A percentile compares a stretch with the other conserved stretches of the same genome.
These are phyloP conservation scores for Trebouxia sp. DNA, from an alignment of 139 green algal genomes.

Conservation along the genomic window DNA sequence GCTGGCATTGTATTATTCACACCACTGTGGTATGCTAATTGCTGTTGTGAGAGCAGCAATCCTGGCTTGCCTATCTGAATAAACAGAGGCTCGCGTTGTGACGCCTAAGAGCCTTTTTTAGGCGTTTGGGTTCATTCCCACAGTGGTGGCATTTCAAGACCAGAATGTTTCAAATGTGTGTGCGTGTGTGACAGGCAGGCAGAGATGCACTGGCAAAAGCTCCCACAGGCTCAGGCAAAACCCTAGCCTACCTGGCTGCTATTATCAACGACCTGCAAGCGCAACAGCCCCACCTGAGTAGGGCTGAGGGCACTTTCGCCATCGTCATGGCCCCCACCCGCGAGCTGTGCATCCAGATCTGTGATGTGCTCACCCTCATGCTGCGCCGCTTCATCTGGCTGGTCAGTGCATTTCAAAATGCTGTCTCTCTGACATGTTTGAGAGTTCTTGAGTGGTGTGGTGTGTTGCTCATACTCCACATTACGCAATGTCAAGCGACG, in stretches of 20 bases:
- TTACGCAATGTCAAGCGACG: too few relatives aligned
- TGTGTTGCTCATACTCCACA: too few relatives aligned
- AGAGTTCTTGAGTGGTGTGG: too few relatives aligned
- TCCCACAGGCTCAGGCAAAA: constrained; percentile 89
- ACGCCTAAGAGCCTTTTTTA: neutral
- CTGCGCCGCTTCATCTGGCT: constrained; percentile 57
- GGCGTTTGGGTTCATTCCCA: neutral
- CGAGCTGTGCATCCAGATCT: constrained; percentile 93
- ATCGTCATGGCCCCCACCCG: constrained; percentile 92
- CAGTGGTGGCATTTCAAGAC: neutral
- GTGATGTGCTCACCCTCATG: constrained; percentile 79
- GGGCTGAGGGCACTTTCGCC: constrained; percentile 76
- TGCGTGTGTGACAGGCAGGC: constrained; percentile 52
- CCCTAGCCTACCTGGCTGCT: constrained; percentile 87
- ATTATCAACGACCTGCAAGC: constrained; percentile 77
- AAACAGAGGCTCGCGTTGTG: neutral
- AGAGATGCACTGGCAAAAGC: constrained; percentile 73
- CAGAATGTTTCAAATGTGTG: neutral
- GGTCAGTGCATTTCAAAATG: constrained; percentile 38
- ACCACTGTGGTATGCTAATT: too few relatives aligned
- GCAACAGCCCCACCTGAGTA: constrained; percentile 51
- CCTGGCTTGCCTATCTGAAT: too few relatives aligned
- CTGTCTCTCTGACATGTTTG: neutral
- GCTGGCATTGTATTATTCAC: too few relatives aligned
- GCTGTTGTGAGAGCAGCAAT: neutral